Evolutionary conservation across 2,329 filamentous ascomycete genomes (phyloP), one percentile per base, ranked within the genome.

Genomic region (Paraconiothyrium sp.): DNA sequence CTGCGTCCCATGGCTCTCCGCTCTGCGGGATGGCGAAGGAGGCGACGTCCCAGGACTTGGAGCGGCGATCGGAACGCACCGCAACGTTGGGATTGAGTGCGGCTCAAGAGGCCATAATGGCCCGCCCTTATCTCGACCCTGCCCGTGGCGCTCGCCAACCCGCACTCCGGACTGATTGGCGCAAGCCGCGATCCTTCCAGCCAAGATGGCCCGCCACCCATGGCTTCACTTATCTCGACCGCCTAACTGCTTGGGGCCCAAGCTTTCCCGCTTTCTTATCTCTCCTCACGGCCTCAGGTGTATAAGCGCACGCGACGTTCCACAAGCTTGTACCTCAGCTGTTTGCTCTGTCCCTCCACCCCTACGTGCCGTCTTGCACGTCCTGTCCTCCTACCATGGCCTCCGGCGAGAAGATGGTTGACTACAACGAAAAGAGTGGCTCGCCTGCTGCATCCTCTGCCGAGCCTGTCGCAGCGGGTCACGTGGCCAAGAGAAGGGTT

Each of bases 361-460:
- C 9, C 9, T 24, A 6, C 43, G 14, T 8, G 11, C 30, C 9
- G 37, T 46, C 7, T 44, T n/a, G 37, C 14, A 32, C 22, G 39
- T 14, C 34, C 27, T 11, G n/a, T 16, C 34, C 14, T 7, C 22
- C 32, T 51, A 59, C 54, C 57, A 68, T 65, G 62, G 61, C 66
- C 39, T 44, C 63, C 49, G 60, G 57, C 30, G 57, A 62, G 13
- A 66, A 58, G 22, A 62, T 59, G 37, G 13, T 54, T 11, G 22
- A 51, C 41, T 65, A 60, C 60, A 47, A 66, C 39, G 60, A 67
- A 35, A 68, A 75, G 61, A 59, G 16, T 4, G 50, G 24, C 58
- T 72, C 69, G 32, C 67, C 69, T 10, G 64, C 61, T 11, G 54
- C 71, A 37, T 73, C 72, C 7, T 66, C 63, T 2, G 39, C 61